Percentiles rank a stretch among this genome's conserved stretches.
Evolutionary conservation across 257 asterid species (phyloP).

Genomic region (Leonotis leonurus): DNA sequence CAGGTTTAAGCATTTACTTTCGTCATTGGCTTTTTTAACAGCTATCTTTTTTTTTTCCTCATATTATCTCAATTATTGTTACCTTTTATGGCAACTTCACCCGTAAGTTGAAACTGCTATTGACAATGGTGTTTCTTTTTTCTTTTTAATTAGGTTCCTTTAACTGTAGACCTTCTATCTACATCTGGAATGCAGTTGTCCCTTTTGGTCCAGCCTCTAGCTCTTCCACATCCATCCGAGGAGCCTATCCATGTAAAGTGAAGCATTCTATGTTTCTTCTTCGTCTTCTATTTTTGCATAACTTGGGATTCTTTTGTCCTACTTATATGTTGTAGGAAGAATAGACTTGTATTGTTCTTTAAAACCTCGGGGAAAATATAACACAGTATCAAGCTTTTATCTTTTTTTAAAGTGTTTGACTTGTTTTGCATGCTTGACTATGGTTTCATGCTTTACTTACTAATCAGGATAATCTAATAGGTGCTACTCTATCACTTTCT

Average conservation of each 20-base stretch:
- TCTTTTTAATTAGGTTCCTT: constrained; percentile 66
- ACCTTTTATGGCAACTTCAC: constrained; percentile 1
- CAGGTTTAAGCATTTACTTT: constrained; percentile 48
- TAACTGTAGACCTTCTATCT: constrained; percentile 85
- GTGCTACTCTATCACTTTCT: background rate
- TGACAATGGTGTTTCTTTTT: constrained; percentile 15
- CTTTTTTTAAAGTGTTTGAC: too few relatives aligned
- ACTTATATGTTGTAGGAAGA: background rate
- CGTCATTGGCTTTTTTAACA: constrained; percentile 1
- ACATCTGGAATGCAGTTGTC: constrained; percentile 97
- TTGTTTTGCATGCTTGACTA: constrained; percentile 4
- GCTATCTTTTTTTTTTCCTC: background rate
- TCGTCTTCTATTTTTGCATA: too few relatives aligned
- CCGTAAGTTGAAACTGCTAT: constrained; percentile 13
- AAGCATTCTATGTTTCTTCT: constrained; percentile 11
- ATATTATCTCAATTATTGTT: background rate
- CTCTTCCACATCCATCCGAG: constrained; percentile 95
- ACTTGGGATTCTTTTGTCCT: background rate
- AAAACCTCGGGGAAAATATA: background rate
- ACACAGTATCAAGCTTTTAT: too few relatives aligned
- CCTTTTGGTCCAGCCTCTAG: constrained; percentile 94
- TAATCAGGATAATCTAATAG: constrained; percentile 2
- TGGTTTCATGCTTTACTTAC: background rate
- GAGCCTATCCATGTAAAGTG: constrained; percentile 84
- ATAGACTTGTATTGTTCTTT: background rate